A percentile compares a stretch with the other conserved stretches of the same genome.
phyloP scores from a whole-genome alignment of 1,284 basidiomycete genomes.

The Xanthoconium separans region DNA sequence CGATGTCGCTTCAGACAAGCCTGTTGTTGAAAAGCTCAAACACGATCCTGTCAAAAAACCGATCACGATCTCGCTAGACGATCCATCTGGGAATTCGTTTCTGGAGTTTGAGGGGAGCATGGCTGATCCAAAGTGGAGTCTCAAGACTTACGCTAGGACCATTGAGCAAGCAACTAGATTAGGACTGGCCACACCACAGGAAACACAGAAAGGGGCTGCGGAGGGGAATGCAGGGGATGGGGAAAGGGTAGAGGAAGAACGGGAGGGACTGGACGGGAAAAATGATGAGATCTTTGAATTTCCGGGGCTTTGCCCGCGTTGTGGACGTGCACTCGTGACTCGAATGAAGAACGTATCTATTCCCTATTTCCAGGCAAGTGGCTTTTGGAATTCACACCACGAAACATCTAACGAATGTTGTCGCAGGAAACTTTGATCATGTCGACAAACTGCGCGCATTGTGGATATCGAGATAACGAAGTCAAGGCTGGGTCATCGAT shows the following conservation, averaged over 20 bases:
- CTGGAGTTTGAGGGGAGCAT: conserved; percentile 81
- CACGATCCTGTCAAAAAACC: conserved; percentile 52
- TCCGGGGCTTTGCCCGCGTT: conserved; percentile 87
- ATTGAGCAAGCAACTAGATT: conserved; percentile 82
- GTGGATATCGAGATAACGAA: conserved; percentile 97
- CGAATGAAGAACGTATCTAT: conserved; percentile 97
- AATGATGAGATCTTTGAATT: conserved; percentile 92
- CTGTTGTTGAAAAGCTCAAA: conserved; percentile 34
- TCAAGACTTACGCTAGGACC: conserved; percentile 84
- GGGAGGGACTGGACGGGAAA: conserved; percentile 27
- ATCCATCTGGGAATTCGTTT: conserved; percentile 95
- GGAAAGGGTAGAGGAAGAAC: conserved; percentile 33
- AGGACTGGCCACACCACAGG: conserved; percentile 61
- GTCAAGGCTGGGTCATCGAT: conserved; percentile 94
- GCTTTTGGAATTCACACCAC: not conserved
- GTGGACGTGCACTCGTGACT: conserved; percentile 82
- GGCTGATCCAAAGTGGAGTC: conserved; percentile 91
- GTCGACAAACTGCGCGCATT: conserved; percentile 95
- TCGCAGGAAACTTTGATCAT: conserved; percentile 91
- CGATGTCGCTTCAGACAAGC: conserved; percentile 31
- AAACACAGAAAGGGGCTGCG: conserved; percentile 35
- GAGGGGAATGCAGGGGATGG: conserved; percentile 34
- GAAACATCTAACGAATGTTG: not conserved
- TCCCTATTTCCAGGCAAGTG: conserved; percentile 90
- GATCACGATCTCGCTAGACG: conserved; percentile 88